Conservation (phyloP, 768 basidiomycete genomes). For the Tulasnella sp. region DNA sequence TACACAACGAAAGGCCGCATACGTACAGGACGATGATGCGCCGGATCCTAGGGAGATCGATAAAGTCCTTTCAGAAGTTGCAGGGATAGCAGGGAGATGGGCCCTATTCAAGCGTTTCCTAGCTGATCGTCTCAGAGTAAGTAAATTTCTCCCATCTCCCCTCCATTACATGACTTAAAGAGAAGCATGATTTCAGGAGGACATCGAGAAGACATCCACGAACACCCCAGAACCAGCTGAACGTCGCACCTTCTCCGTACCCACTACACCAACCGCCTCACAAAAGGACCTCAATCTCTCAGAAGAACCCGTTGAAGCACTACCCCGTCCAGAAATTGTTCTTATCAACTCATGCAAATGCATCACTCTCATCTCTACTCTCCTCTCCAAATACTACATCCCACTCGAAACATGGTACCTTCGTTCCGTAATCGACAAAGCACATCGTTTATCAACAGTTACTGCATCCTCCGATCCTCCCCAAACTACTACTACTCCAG, state of each 20-base stretch:
- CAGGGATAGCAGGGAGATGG: conserved; percentile 88
- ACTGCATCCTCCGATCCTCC: conserved; percentile 52
- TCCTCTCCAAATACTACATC: conserved; percentile 63
- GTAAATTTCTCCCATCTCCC: conserved; percentile 16
- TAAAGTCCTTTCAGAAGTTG: conserved; percentile 72
- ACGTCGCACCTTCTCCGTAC: neutral
- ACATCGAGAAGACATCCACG: no score
- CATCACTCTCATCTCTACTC: conserved; percentile 42
- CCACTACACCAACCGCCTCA: no score
- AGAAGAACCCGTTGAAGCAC: neutral
- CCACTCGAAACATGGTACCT: conserved; percentile 91
- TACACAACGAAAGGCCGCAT: conserved; percentile 7
- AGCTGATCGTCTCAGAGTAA: conserved; percentile 54
- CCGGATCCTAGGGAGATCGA: conserved; percentile 87
- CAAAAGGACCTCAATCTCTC: no score
- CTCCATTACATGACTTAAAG: neutral
- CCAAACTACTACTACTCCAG: conserved; percentile 58
- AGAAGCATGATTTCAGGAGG: neutral
- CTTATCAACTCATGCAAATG: conserved; percentile 23
- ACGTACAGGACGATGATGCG: conserved; percentile 29
- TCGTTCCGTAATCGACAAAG: conserved; percentile 78
- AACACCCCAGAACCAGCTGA: no score
- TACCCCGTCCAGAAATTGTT: neutral
- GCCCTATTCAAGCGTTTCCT: conserved; percentile 80
- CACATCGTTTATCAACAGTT: conserved; percentile 67